Evolutionary conservation across 2,329 filamentous ascomycete species (phyloP).

Genomic region (Coniochaeta prunicola): DNA sequence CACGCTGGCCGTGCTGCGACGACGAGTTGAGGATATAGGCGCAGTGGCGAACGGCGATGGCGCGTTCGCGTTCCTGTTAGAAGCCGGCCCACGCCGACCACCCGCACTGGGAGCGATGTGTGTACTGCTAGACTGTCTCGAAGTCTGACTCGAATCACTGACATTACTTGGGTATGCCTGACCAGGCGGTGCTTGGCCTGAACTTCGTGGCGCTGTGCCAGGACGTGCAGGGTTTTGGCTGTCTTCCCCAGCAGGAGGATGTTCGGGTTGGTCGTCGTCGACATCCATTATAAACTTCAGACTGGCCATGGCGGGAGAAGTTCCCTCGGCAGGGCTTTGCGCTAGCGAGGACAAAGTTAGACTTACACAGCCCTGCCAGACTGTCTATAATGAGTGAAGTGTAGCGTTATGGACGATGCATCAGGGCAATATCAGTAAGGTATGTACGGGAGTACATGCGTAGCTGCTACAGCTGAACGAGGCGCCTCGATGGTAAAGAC

Average conservation of each 20-base stretch:
- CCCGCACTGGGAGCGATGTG: constrained; percentile 8
- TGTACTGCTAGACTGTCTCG: constrained; percentile 15
- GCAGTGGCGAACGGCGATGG: constrained; percentile 19
- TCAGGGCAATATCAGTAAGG: not conserved
- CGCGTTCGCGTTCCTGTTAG: constrained; percentile 9
- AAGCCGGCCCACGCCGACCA: constrained; percentile 13
- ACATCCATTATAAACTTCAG: constrained; percentile 51
- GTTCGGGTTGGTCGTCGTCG: constrained; percentile 38
- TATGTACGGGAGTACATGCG: constrained; percentile 16
- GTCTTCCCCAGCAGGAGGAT: constrained; percentile 35
- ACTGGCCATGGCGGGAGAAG: constrained; percentile 39
- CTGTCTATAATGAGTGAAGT: constrained; percentile 21
- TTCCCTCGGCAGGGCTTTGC: not conserved
- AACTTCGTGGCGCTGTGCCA: constrained; percentile 14
- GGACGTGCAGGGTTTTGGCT: constrained; percentile 29
- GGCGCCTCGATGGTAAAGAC: constrained; percentile 7
- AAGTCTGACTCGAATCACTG: constrained; percentile 24
- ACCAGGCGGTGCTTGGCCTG: constrained; percentile 12
- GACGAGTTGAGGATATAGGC: constrained; percentile 23
- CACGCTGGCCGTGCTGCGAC: constrained; percentile 37
- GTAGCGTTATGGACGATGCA: constrained; percentile 22
- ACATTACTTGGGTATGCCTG: constrained; percentile 28
- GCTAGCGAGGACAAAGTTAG: constrained; percentile 30
- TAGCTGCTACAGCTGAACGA: constrained; percentile 14
- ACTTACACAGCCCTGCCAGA: constrained; percentile 38